Conservation (phyloP, 805 yeast species). For the Monosporozyma unispora region DNA sequence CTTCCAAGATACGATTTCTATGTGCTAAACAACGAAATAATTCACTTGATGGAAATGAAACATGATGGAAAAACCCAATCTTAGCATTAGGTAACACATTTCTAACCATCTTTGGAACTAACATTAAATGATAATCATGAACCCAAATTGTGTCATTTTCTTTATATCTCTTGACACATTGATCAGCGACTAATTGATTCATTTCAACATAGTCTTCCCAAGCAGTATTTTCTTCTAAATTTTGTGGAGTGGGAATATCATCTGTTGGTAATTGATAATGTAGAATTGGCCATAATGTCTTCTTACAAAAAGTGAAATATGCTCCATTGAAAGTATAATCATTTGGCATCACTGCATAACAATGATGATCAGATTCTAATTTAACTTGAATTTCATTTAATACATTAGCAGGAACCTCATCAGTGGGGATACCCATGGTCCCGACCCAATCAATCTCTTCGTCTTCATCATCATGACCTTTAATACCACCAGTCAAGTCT, state of each 20-base stretch:
- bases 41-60: slow-evolving; percentile 91
- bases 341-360: slow-evolving; percentile 58
- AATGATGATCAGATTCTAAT: slow-evolving; percentile 41
- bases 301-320: slow-evolving; percentile 84
- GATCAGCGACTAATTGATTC: slow-evolving; percentile 73
- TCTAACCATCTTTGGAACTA: slow-evolving; percentile 79
- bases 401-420: slow-evolving; percentile 54
- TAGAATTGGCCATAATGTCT: slow-evolving; percentile 91
- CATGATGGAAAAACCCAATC: slow-evolving; percentile 87
- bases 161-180: slow-evolving; percentile 55
- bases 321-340: slow-evolving; percentile 83
- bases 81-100: slow-evolving; percentile 68
- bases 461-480: slow-evolving; percentile 27
- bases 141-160: slow-evolving; percentile 80
- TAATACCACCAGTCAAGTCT: slow-evolving; percentile 34
- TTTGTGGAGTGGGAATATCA: slow-evolving; percentile 84
- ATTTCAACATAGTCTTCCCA: slow-evolving; percentile 75
- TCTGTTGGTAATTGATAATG: slow-evolving; percentile 80
- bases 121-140: slow-evolving; percentile 84
- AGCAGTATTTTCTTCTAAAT: slow-evolving; percentile 79
- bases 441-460: slow-evolving; percentile 67
- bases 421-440: slow-evolving; percentile 86
- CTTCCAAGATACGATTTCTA: slow-evolving; percentile 63
- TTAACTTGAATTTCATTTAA: slow-evolving; percentile 42
- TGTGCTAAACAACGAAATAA: slow-evolving; percentile 91